A percentile compares a stretch with the other conserved stretches of the same genome.
phyloP scores from a whole-genome alignment of 1,284 basidiomycete genomes.

The Papiliotrema laurentii region DNA sequence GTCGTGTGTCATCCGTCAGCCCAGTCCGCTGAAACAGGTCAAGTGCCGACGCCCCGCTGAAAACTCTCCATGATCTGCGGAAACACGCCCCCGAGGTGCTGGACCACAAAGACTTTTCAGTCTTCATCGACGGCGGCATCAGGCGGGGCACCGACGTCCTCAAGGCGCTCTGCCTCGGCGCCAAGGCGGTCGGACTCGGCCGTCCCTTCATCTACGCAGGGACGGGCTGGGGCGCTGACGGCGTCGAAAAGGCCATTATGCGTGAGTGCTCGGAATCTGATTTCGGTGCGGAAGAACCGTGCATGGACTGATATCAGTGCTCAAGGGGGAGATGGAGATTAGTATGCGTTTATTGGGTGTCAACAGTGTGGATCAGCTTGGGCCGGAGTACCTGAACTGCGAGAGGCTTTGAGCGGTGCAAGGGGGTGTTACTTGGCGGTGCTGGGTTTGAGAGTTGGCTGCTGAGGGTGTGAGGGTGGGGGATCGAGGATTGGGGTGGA shows the following conservation, averaged over 20 bases:
- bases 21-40: neutral
- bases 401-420: no score
- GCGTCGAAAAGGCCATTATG: slow-evolving; percentile 57
- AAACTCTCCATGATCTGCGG: slow-evolving; percentile 50
- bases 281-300: neutral
- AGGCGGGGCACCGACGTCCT: slow-evolving; percentile 47
- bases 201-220: slow-evolving; percentile 45
- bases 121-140: slow-evolving; percentile 51
- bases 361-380: slow-evolving; percentile 51
- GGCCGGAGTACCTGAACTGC: slow-evolving; percentile 36
- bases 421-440: no score
- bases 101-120: slow-evolving; percentile 48
- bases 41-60: slow-evolving; percentile 48
- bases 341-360: slow-evolving; percentile 75
- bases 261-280: neutral
- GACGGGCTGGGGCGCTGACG: slow-evolving; percentile 34
- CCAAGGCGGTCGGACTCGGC: slow-evolving; percentile 45
- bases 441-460: no score
- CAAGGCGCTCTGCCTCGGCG: slow-evolving; percentile 50
- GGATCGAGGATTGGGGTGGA: no score
- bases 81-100: slow-evolving; percentile 51
- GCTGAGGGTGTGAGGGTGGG: no score
- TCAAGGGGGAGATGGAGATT: slow-evolving; percentile 71
- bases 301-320: slow-evolving; percentile 46
- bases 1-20: neutral